Evolutionary conservation across 2,329 filamentous ascomycete species (phyloP).

Genomic region (Alternaria ventricosa): DNA sequence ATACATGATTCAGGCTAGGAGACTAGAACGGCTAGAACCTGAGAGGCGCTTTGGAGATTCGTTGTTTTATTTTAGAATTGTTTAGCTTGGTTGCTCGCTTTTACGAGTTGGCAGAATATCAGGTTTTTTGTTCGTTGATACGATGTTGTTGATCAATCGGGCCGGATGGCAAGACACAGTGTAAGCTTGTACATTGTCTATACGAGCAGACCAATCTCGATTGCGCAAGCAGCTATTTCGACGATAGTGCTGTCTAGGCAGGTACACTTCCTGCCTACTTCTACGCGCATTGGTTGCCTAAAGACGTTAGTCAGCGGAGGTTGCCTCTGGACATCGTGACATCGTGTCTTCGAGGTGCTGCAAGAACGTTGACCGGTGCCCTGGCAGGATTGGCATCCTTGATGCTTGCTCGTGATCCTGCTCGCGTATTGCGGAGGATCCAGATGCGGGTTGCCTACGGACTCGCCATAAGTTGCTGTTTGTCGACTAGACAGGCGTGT

Average conservation of each 20-base stretch:
- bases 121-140: not conserved
- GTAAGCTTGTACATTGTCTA: not conserved
- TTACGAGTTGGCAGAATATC: not conserved
- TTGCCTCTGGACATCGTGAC: not conserved
- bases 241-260: not conserved
- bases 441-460: not conserved
- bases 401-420: not conserved
- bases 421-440: not conserved
- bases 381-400: not conserved
- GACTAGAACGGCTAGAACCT: not conserved
- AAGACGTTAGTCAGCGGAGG: not conserved
- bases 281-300: not conserved
- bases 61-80: not conserved
- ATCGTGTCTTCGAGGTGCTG: not conserved
- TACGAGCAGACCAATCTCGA: constrained; percentile 1
- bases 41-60: not conserved
- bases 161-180: not conserved
- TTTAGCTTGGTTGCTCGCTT: not conserved
- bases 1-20: not conserved
- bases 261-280: not conserved
- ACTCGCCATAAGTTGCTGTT: not conserved
- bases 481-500: not conserved
- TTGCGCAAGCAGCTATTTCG: not conserved
- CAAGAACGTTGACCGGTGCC: not conserved
- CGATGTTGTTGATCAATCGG: not conserved